These are phyloP conservation scores for Hygrophorus pudorinus DNA, from an alignment of 768 basidiomycete species.

Conservation along the genomic window DNA sequence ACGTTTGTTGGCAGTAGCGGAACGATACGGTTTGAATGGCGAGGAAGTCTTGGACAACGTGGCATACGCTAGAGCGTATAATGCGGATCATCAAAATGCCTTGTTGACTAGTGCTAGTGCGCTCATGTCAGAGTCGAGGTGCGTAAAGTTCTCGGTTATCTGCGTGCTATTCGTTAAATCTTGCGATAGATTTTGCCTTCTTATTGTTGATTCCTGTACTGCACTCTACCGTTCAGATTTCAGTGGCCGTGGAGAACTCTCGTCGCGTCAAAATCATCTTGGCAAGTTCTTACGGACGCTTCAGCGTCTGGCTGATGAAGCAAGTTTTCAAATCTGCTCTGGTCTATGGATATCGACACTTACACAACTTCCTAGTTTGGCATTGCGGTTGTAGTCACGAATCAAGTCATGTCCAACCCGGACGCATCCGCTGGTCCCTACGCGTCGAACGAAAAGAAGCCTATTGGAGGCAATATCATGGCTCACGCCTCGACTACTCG, in stretches of 20 bases:
- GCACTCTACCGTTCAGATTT: conserved; percentile 94
- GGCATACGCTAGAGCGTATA: conserved; percentile 96
- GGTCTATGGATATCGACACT: conserved; percentile 10
- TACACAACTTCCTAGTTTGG: conserved; percentile 58
- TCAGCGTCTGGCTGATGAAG: conserved; percentile 93
- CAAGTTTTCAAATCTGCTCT: conserved; percentile 23
- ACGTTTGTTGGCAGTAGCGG: conserved; percentile 88
- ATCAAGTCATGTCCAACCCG: conserved; percentile 99
- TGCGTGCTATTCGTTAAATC: conserved; percentile 14
- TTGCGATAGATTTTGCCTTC: conserved; percentile 73
- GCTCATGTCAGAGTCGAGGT: conserved; percentile 99
- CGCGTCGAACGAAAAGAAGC: conserved; percentile 90
- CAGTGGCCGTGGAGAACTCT: conserved; percentile 89
- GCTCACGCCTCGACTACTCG: conserved; percentile 98
- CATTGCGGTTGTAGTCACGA: conserved; percentile 93
- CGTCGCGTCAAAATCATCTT: conserved; percentile 89
- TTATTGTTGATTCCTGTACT: conserved; percentile 95
- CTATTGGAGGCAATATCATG: conserved; percentile 98
- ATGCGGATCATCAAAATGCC: conserved; percentile 93
- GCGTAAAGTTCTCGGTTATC: conserved; percentile 11
- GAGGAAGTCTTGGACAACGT: conserved; percentile 98
- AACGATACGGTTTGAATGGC: conserved; percentile 92
- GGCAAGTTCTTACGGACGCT: conserved; percentile 92
- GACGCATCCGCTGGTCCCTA: conserved; percentile 89
- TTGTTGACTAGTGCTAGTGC: conserved; percentile 88